Percentiles rank a stretch among this genome's conserved stretches.
Conservation (phyloP, 2,329 filamentous ascomycete species). For the Aspergillus pseudoglaucus region DNA sequence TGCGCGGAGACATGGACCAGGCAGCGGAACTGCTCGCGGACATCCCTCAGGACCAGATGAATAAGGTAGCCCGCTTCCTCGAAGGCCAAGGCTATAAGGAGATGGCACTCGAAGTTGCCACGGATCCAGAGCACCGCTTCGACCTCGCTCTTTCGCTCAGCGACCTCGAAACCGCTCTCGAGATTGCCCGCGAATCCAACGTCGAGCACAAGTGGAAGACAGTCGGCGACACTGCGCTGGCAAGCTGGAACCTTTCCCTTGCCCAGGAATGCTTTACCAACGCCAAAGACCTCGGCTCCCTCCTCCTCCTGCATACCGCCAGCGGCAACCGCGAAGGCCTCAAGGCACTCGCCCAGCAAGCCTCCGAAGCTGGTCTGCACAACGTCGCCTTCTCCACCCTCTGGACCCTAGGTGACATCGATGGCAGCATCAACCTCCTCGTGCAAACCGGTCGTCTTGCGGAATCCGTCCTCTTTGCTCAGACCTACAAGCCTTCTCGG, state of each 20-base stretch:
- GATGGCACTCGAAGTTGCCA: conserved; percentile 86
- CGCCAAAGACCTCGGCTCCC: conserved; percentile 81
- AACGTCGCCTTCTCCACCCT: conserved; percentile 89
- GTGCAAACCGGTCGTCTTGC: conserved; percentile 70
- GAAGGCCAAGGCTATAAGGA: conserved; percentile 98
- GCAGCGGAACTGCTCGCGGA: conserved; percentile 77
- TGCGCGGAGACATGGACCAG: conserved; percentile 87
- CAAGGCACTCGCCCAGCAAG: conserved; percentile 63
- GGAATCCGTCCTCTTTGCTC: conserved; percentile 84
- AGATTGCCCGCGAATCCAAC: conserved; percentile 74
- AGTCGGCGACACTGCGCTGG: conserved; percentile 83
- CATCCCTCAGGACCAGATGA: conserved; percentile 87
- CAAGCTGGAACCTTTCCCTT: conserved; percentile 77
- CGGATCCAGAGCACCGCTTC: conserved; percentile 93
- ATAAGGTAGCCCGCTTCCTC: conserved; percentile 95
- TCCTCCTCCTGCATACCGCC: conserved; percentile 82
- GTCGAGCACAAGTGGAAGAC: conserved; percentile 98
- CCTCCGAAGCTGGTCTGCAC: conserved; percentile 69
- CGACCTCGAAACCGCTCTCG: conserved; percentile 76
- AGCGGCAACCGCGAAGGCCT: conserved; percentile 74
- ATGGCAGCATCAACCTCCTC: conserved; percentile 73
- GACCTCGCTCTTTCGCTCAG: conserved; percentile 79
- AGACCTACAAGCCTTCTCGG: conserved; percentile 87
- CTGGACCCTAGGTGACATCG: conserved; percentile 79
- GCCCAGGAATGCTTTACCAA: conserved; percentile 90